Evolutionary conservation across 495 filamentous ascomycete species (phyloP), one percentile per base, ranked within the genome.

Genomic region (Aspergillus haitiensis): DNA sequence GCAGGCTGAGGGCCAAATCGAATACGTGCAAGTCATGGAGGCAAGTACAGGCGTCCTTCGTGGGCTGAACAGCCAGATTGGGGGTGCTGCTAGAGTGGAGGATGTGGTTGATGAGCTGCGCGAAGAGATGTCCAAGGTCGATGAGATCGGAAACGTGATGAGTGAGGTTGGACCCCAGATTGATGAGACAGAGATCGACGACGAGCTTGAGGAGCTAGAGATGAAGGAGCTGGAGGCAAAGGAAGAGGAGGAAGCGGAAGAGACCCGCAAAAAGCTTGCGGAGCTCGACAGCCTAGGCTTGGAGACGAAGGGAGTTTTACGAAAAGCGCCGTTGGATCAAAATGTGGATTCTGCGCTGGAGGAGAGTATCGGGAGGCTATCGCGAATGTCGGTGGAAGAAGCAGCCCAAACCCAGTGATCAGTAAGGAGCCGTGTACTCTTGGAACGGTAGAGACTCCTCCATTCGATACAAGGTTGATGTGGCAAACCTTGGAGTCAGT

Each of bases 101-200:
- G 82, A 83, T 59, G 84, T 93, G 6, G 79, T 95, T 10, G 88
- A 90, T 56, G 76, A 79, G 16, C 71, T 97, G 62, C 79, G 86
- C 16, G 87, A 94, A 59, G 86, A 96, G 77, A 95, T 93, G 84
- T 80, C 73, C 42, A 86, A 84, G 66, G 88, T 88, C 36, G 91
- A 96, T 65, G 95, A 96, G 74, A 82, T 98, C 27, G 85, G 86
- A 51, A 82, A 77, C 61, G 85, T 91, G 46, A 84, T 96, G 59
- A 84, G 84, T 27, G 89, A 92, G 65, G 74, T 70, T 12, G 75
- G 65, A 27, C 80, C 73, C 10, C 79, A 78, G 13, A 79, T 92
- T 53, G 92, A 96, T 67, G 94, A 97, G 69, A 76, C 66, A 15
- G 93, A 94, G 71, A 85, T 97, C 53, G 93, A 97, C 57, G 91